Evolutionary conservation across 2,329 filamentous ascomycete genomes (phyloP), one percentile per base, ranked within the genome.

Genomic region (Alternaria gansuensis): DNA sequence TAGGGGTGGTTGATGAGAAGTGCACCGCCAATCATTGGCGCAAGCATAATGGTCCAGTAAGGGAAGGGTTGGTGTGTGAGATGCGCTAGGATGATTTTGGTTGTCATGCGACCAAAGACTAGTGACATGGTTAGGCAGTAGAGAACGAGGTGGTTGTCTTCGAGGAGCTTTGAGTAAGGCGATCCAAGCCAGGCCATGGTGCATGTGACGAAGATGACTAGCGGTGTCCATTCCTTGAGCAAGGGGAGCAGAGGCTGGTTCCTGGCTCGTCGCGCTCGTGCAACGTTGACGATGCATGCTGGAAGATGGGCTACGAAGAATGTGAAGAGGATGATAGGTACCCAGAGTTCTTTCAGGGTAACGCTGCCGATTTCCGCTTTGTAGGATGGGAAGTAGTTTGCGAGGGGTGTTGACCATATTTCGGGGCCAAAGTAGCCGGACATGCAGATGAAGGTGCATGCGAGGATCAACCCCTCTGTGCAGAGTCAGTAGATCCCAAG

Each of bases 61-160:
- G 95, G 95, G 80, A 98, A 99, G 3, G 94, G 91, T 77, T 98
- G 95, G 63, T 88, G 88, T 2, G 95, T 95, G 51, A 99, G 83
- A 78, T 99, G 95, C 3, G 95, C 94, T 17, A 99, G 88, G 74
- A 99, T 99, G 79, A 98, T 98, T 83, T 98, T 99, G 37, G 95
- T 99, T 0, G 95, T 98, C 89, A 99, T 93, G 67, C 95, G 90
- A 34, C 95, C 95, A 77, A 99, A 98, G 59, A 97, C 95, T 71
- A 98, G 93, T n/a, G 92, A 91, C 84, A 98, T 90, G 59, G 92
- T 96, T 60, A 96, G 80, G 81, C 93, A 97, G 78, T 97, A 96
- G 45, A 98, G 86, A 10, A 96, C 88, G 1, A 99, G 86, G 73
- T 95, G 91, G 80, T 98, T 97, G 60, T 96, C 88, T 34, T 81